Conservation (phyloP, 1,284 basidiomycete genomes). For the Sporisorium graminicola region DNA sequence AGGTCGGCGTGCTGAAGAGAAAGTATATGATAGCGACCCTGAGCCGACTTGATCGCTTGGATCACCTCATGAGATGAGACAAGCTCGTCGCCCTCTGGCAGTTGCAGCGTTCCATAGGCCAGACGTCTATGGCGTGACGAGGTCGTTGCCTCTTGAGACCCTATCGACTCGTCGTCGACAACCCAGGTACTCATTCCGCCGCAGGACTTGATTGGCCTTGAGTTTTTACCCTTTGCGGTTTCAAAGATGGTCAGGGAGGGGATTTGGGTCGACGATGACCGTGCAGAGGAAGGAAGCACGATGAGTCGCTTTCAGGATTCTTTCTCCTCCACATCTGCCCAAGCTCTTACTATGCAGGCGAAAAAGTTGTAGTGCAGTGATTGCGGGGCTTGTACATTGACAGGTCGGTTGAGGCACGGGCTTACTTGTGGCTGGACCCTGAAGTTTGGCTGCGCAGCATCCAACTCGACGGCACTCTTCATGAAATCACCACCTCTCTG, state of each 20-base stretch:
- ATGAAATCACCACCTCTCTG: slow-evolving; percentile 11
- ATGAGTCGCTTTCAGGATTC: background rate
- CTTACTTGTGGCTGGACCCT: slow-evolving; percentile 17
- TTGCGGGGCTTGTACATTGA: no score
- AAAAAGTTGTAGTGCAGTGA: no score
- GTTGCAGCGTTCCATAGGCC: slow-evolving; percentile 22
- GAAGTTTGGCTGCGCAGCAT: slow-evolving; percentile 6
- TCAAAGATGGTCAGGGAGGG: background rate
- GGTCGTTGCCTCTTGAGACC: slow-evolving; percentile 7
- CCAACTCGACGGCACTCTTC: background rate
- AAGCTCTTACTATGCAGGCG: no score
- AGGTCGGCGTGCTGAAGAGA: slow-evolving; percentile 17
- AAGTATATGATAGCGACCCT: slow-evolving; percentile 24
- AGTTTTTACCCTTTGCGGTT: background rate
- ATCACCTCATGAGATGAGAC: background rate
- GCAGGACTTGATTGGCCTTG: background rate
- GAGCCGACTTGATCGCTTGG: background rate
- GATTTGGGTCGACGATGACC: background rate
- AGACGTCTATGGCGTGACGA: background rate
- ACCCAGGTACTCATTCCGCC: slow-evolving; percentile 14
- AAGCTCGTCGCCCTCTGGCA: slow-evolving; percentile 18
- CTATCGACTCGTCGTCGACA: slow-evolving; percentile 24
- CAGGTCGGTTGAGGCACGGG: no score
- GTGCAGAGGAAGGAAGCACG: background rate
- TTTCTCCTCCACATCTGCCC: background rate